phyloP scores from a whole-genome alignment of 495 filamentous ascomycete species.

The Talaromyces proteolyticus region DNA sequence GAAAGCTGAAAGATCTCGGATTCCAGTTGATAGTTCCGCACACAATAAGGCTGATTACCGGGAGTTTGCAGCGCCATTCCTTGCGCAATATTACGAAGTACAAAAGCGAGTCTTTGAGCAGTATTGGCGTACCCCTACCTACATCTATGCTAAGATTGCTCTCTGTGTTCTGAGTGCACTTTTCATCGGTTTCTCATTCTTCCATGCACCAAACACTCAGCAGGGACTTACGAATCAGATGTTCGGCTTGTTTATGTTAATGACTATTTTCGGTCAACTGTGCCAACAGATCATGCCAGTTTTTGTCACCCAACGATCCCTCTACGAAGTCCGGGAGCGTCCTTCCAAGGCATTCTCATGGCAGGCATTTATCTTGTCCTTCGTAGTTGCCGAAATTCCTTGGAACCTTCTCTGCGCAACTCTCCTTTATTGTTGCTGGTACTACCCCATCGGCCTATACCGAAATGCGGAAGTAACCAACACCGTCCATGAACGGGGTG shows the following conservation, averaged over 20 bases:
- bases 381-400: slow-evolving; percentile 69
- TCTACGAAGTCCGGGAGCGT: slow-evolving; percentile 84
- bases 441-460: slow-evolving; percentile 76
- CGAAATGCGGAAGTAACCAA: slow-evolving; percentile 57
- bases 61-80: slow-evolving; percentile 47
- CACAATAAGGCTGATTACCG: slow-evolving; percentile 26
- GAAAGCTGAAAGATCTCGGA: slow-evolving; percentile 41
- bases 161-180: slow-evolving; percentile 47
- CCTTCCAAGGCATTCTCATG: slow-evolving; percentile 80
- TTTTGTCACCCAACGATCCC: slow-evolving; percentile 67
- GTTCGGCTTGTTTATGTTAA: slow-evolving; percentile 79
- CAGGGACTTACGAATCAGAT: slow-evolving; percentile 86
- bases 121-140: slow-evolving; percentile 84
- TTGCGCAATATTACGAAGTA: slow-evolving; percentile 40
- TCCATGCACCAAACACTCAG: slow-evolving; percentile 57
- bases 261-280: slow-evolving; percentile 70
- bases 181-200: slow-evolving; percentile 90
- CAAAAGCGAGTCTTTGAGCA: slow-evolving; percentile 69
- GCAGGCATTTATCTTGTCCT: slow-evolving; percentile 74
- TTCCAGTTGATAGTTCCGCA: slow-evolving; percentile 30
- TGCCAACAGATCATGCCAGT: slow-evolving; percentile 83
- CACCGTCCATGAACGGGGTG: slow-evolving; percentile 51
- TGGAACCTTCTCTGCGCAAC: slow-evolving; percentile 69
- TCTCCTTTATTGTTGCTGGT: slow-evolving; percentile 69
- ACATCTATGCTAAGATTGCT: slow-evolving; percentile 71